Base-by-base conservation (phyloP, 2,329 filamentous ascomycete genomes). In the Penicillium janthinellum region DNA sequence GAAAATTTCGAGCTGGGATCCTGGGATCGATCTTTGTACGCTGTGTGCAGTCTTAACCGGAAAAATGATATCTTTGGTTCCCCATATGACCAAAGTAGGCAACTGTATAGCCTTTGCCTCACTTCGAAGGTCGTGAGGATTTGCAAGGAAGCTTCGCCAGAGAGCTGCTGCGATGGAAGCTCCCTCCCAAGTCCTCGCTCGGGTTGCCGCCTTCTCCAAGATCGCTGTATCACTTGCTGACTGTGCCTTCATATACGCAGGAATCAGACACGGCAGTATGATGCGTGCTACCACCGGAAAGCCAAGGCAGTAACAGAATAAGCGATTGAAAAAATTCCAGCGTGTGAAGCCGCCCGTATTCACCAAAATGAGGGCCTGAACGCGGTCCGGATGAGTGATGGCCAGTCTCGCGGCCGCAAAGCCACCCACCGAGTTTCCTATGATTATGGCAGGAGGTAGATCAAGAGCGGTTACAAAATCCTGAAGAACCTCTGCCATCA, bases 401-500 rank as follows among this genome's bases (percentile, higher is more conserved):
- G 58, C 8, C 38, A 57, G 17, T 57, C 56, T 14, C 35, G 58
- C 11, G 48, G 55, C 17, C 42, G 58, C 22, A 54, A 56, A 4
- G 42, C 47, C 22, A 49, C 54, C 7, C 34, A 35, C 25, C 20
- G 59, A 5, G 56, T 62, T 14, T 47, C 57, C 7, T 48, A 60
- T 38, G 45, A 57, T 10, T 53, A 57, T 25, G 31, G 59, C 20
- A 41, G 59, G 35, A 42, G 47, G 5, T 57, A 62, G 41, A 62
- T 62, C 28, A 39, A 54, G 7, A 38, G 28, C 28, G 54, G 60
- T 57, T 47, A 60, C 38, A 49, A 45, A 45, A 12, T 45, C 42
- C 6, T 28, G 22, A 12, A 45, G 22, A 7, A 45, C 42, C 42
- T 45, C 42, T 28, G 42, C 42, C 20, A 45, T 45, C 42, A 45